Conservation (phyloP, 1,139 yeast species). For the Yamadazyma pseudoaaseri region DNA sequence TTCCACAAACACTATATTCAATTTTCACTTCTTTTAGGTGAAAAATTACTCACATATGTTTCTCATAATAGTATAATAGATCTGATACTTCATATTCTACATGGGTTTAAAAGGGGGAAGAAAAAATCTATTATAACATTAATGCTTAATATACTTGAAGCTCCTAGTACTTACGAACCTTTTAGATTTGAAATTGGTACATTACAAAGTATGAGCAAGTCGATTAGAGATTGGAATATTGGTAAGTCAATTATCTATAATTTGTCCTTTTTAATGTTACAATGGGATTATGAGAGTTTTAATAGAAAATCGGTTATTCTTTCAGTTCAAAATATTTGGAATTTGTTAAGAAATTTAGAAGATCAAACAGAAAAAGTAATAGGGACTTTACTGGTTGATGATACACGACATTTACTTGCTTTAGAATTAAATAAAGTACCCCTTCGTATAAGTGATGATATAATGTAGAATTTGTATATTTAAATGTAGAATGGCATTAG, state of each 20-base stretch:
- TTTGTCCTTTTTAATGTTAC: neutral
- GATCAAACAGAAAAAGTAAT: too few species aligned
- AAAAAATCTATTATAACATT: neutral
- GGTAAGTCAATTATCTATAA: neutral
- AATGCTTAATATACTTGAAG: neutral
- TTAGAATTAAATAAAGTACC: too few species aligned
- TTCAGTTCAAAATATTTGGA: neutral
- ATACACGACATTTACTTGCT: too few species aligned
- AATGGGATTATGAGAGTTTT: neutral
- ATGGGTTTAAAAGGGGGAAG: neutral
- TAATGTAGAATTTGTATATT: slow-evolving; percentile 1
- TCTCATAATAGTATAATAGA: neutral
- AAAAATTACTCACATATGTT: neutral
- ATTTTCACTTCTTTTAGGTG: slow-evolving; percentile 2
- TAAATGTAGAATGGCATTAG: slow-evolving; percentile 22
- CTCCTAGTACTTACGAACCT: neutral
- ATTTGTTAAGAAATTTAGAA: too few species aligned
- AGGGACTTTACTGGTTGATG: too few species aligned
- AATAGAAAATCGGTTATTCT: neutral
- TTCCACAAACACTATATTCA: slow-evolving; percentile 4
- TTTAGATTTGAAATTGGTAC: neutral
- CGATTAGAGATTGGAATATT: neutral
- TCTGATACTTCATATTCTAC: neutral
- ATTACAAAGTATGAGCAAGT: neutral
- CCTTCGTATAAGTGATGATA: too few species aligned